Conservation (phyloP, 164 flowering plant genomes). For the Magnolia kwangsiensis region DNA sequence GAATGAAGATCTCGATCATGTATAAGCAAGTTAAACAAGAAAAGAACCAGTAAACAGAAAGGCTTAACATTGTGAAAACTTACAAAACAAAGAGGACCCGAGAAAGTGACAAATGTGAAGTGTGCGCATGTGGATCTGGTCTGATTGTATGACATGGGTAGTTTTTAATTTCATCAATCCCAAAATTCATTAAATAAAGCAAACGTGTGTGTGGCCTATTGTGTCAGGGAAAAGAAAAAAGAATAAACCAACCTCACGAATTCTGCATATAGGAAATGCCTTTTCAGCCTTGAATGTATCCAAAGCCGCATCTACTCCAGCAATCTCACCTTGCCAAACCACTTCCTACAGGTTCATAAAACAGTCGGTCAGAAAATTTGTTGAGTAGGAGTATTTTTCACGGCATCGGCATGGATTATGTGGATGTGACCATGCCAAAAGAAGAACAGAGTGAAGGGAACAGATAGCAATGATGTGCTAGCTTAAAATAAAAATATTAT, state of each 20-base stretch:
- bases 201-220: background rate
- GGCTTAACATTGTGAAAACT: no score
- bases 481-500: background rate
- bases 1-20: no score
- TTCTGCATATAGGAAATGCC: constrained; percentile 64
- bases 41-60: no score
- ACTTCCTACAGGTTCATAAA: constrained; percentile 49
- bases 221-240: background rate
- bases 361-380: background rate
- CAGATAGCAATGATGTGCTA: background rate
- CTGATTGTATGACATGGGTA: background rate
- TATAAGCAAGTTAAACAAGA: no score
- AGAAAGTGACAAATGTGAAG: no score
- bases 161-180: no score
- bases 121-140: no score
- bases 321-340: constrained; percentile 83
- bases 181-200: background rate
- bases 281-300: constrained; percentile 72
- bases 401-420: background rate
- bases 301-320: constrained; percentile 81
- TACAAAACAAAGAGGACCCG: no score
- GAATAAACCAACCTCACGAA: constrained; percentile 43
- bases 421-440: background rate
- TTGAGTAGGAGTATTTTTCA: background rate
- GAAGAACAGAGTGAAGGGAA: background rate